These are phyloP conservation scores for Erodium moschatum DNA, from an alignment of 441 rosid species.

Conservation along the genomic window DNA sequence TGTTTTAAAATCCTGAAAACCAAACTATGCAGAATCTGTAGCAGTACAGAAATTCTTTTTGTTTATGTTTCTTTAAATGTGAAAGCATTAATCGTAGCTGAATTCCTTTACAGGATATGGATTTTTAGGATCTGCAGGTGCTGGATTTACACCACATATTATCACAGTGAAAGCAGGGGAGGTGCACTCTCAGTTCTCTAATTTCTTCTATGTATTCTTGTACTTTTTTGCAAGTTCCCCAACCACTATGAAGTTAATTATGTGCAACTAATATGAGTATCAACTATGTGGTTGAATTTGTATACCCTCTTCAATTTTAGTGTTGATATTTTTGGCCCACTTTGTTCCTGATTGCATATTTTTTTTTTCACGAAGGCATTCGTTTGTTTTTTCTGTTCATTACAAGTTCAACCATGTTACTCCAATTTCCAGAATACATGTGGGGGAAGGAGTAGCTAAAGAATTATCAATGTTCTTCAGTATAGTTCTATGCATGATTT, in stretches of 20 bases:
- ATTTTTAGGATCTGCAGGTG: conserved; percentile 13
- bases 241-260: not conserved
- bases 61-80: not conserved
- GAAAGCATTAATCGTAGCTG: not conserved
- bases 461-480: not conserved
- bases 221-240: not conserved
- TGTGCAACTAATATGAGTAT: not conserved
- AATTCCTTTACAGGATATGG: not conserved
- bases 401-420: not conserved
- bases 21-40: not conserved
- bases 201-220: not conserved
- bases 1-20: not conserved
- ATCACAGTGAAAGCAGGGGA: conserved; percentile 29
- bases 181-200: conserved; percentile 13
- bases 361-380: not conserved
- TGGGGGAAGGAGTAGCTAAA: not conserved
- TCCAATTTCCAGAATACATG: not conserved
- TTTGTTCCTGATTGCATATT: not conserved
- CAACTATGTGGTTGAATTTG: not conserved
- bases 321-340: not conserved
- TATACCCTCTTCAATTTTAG: not conserved
- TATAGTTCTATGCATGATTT: not conserved
- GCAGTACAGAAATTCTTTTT: not conserved
- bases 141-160: conserved; percentile 27
- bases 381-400: too few species aligned